Conservation (phyloP, 2,329 filamentous ascomycete genomes). For the Calonectria naviculata region DNA sequence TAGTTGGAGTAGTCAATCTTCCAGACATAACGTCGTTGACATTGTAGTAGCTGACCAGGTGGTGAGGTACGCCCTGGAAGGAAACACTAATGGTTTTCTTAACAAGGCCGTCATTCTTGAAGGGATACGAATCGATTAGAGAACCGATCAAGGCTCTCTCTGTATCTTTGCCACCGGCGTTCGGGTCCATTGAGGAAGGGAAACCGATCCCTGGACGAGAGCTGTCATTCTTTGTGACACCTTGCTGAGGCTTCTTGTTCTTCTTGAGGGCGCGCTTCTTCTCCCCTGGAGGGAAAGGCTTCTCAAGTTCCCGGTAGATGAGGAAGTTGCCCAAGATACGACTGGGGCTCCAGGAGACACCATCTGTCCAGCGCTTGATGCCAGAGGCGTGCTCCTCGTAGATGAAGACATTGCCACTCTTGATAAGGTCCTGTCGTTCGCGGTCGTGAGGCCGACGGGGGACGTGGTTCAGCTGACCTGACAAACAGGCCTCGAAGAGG, state of each 20-base stretch:
- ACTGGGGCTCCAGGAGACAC: conserved; percentile 90
- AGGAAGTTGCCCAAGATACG: conserved; percentile 87
- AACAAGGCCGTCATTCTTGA: conserved; percentile 83
- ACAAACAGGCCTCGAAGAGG: conserved; percentile 83
- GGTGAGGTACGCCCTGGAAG: conserved; percentile 80
- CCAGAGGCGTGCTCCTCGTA: conserved; percentile 92
- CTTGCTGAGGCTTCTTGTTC: conserved; percentile 55
- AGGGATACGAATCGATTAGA: conserved; percentile 88
- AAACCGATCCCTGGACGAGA: conserved; percentile 37
- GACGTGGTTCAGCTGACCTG: conserved; percentile 78
- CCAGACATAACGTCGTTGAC: conserved; percentile 79
- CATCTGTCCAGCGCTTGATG: conserved; percentile 95
- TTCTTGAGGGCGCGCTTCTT: conserved; percentile 87
- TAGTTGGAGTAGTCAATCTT: conserved; percentile 67
- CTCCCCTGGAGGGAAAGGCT: conserved; percentile 82
- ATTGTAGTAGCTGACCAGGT: conserved; percentile 90
- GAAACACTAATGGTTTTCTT: conserved; percentile 94
- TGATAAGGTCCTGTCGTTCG: conserved; percentile 81
- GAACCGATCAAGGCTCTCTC: conserved; percentile 75
- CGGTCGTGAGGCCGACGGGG: conserved; percentile 87
- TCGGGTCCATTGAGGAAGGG: conserved; percentile 24
- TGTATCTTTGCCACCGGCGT: conserved; percentile 39
- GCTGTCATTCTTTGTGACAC: conserved; percentile 48
- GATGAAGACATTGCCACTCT: conserved; percentile 88
- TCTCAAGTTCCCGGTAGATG: conserved; percentile 84